Percentiles rank a stretch among this genome's conserved stretches.
Evolutionary conservation across 2,329 filamentous ascomycete species (phyloP).

Genomic region (Rutstroemia sp.): DNA sequence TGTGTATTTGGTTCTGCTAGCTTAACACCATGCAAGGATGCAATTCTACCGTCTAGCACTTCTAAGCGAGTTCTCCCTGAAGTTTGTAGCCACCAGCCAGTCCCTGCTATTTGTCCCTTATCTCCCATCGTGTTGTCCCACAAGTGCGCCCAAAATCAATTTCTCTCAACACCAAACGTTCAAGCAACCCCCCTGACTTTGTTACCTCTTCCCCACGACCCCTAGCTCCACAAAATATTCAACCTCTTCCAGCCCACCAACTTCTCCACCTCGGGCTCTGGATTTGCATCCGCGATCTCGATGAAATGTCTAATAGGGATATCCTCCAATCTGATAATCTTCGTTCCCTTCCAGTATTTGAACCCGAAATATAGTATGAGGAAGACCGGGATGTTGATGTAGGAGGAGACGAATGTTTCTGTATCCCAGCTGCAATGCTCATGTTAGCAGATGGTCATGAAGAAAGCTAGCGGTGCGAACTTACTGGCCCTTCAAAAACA

Average conservation of each 20-base stretch:
- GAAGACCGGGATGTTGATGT: constrained; percentile 41
- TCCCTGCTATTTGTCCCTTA: no score
- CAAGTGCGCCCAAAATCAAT: no score
- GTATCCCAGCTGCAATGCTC: constrained; percentile 38
- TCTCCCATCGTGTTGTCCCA: no score
- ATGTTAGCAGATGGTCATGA: neutral
- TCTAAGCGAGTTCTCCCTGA: no score
- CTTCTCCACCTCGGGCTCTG: constrained; percentile 27
- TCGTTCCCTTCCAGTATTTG: constrained; percentile 46
- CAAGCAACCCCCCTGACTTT: no score
- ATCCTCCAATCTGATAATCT: constrained; percentile 32
- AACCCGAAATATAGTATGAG: constrained; percentile 39
- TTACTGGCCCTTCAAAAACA: constrained; percentile 48
- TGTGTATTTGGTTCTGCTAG: no score
- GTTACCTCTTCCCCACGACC: no score
- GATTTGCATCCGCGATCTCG: constrained; percentile 29
- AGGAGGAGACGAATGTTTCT: constrained; percentile 52
- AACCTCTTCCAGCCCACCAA: constrained; percentile 24
- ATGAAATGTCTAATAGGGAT: constrained; percentile 34
- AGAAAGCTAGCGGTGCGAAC: neutral
- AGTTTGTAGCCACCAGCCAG: no score
- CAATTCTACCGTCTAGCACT: no score
- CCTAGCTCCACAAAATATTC: constrained; percentile 30
- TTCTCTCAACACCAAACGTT: no score
- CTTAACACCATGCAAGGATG: no score